Evolutionary conservation across 176 grass and related monocot species (phyloP), one percentile per base, ranked within the genome.

Genomic region (Chloris gayana): DNA sequence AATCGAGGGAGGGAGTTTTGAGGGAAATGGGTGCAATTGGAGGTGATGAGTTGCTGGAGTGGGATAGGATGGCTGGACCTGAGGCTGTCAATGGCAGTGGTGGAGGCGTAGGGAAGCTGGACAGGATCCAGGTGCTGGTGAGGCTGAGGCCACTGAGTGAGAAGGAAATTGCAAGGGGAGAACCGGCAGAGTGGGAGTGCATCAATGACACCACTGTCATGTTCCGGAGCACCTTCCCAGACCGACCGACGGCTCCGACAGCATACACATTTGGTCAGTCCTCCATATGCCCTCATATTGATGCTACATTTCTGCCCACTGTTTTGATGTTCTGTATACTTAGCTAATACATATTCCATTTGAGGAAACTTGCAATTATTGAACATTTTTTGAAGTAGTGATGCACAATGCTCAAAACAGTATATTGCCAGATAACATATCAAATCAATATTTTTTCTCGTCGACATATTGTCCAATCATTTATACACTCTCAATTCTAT

Each of bases 171-270:
- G 76, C 82, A 4, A 83, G 85, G 72, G 87, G 87, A 0, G 96
- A 99, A 62, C 90, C 93, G 8, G 85, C 79, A 0, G 93, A 99
- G 64, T 99, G 93, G 91, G 96, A 99, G 81, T 99, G 96, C 90
- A 95, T 99, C 89, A 93, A 93, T 58, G 96, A 99, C 70, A 86
- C 82, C 35, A 95, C 96, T 24, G 31, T 99, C 78, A 93, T 99
- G 64, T 95, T 93, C 49, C 90, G 96, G 73, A 95, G 86, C 61
- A 93, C 86, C 44, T 88, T 93, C 35, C 90, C 80, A 3, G 93
- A 99, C 18, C 93, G 96, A 30, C 79, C 93, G 3, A 91, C 92
- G 12, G 76, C 82, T 42, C 96, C 90, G 22, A 87, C 88, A 0
- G 96, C 96, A 9, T 99, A 88, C 79, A 79, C 96, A 58, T 99